Percentiles rank a stretch among this genome's conserved stretches.
Conservation (phyloP, 2,329 filamentous ascomycete species). For the Zymoseptoria pseudotritici region DNA sequence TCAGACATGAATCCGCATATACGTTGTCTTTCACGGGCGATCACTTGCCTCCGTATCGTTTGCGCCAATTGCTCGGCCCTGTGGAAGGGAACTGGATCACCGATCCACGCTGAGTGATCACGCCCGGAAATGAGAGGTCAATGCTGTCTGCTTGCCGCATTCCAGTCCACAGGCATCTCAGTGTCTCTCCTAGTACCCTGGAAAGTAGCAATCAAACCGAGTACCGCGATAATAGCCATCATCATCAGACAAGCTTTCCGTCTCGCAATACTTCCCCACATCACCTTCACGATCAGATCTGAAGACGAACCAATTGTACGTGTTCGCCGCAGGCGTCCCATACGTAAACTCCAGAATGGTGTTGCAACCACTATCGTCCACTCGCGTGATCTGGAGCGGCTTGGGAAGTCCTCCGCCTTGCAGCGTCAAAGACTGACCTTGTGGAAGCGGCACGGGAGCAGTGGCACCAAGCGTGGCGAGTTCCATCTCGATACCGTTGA, state of each 20-base stretch:
- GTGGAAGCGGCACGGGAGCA: not conserved
- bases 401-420: constrained; percentile 1
- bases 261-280: not conserved
- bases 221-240: not conserved
- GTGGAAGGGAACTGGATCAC: too few relatives aligned
- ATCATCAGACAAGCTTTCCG: not conserved
- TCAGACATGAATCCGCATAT: too few relatives aligned
- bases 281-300: not conserved
- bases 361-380: not conserved
- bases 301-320: constrained; percentile 3
- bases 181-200: not conserved
- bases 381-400: not conserved
- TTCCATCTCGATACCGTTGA: not conserved
- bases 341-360: constrained; percentile 3
- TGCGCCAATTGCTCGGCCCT: too few relatives aligned
- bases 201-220: not conserved
- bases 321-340: not conserved
- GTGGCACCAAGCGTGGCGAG: not conserved
- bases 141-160: too few relatives aligned
- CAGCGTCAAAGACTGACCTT: not conserved
- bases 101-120: too few relatives aligned
- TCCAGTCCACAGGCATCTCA: not conserved
- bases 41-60: too few relatives aligned
- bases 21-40: too few relatives aligned
- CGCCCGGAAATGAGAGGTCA: too few relatives aligned